A percentile compares a stretch with the other conserved stretches of the same genome.
Conservation (phyloP, 139 green algal genomes). For the Prasinococcaceae sp. region DNA sequence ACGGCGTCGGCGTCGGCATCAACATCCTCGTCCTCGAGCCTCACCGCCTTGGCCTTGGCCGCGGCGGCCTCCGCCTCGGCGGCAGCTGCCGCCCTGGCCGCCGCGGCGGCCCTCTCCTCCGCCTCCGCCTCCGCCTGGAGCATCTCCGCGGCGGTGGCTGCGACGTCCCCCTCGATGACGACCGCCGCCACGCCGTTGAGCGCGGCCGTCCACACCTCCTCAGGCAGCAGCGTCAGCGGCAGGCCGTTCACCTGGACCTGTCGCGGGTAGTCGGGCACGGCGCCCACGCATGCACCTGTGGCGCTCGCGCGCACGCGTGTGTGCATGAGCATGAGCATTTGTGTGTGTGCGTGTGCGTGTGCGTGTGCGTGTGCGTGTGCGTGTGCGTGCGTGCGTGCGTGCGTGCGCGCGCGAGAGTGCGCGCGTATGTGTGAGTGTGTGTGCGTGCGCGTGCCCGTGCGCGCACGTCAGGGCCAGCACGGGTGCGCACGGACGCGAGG, state of each 20-base stretch:
- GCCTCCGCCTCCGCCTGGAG: neutral
- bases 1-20: no score
- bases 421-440: neutral
- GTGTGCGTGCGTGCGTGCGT: neutral
- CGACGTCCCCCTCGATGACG: no score
- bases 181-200: neutral
- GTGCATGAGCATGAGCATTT: neutral
- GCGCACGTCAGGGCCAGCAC: no score
- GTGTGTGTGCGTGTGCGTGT: neutral
- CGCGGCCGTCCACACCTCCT: neutral
- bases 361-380: neutral
- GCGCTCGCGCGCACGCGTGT: no score
- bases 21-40: no score
- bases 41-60: no score
- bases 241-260: conserved; percentile 8
- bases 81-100: no score
- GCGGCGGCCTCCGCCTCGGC: no score
- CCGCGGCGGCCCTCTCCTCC: neutral
- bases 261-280: neutral
- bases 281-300: no score
- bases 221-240: neutral
- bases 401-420: neutral
- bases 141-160: neutral
- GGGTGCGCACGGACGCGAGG: no score
- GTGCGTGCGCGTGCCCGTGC: neutral